Evolutionary conservation across 2,329 filamentous ascomycete genomes (phyloP), one percentile per base, ranked within the genome.

Genomic region (Chaetomium sp.): DNA sequence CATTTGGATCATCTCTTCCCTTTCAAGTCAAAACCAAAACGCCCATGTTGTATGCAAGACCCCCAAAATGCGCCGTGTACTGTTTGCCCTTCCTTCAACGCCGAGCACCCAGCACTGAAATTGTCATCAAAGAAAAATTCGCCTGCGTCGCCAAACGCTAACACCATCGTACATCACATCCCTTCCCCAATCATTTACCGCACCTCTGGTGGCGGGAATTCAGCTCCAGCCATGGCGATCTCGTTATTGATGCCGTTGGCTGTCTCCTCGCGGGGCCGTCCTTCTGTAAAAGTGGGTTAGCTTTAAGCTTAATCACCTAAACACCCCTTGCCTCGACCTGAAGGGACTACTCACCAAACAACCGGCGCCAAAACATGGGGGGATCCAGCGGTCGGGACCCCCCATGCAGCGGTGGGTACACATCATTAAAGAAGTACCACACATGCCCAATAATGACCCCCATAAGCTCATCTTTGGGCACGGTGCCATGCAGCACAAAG

Each of bases 401-500:
- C 60, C 87, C 85, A 72, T 96, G 89, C 44, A 96, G 80, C 3
- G 91, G 88, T 3, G 94, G 94, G 71, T 96, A 99, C 12, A 99
- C 91, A 70, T 99, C 94, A 57, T 86, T 89, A 72, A 97, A 96
- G 75, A 96, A 99, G 72, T 97, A 99, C 87, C 91, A 97, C 42
- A 97, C 80, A 72, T 99, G 94, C 8, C 94, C 94, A 41, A 97
- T 91, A 8, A 94, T 84, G 12, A 96, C 90, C 4, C 94, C 94
- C 75, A 95, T 90, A 60, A 99, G 87, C 76, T 99, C 94, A 70
- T 97, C 94, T 72, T 95, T 95, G 4, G 94, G 94, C 43, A 97
- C 79, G 5, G 81, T 87, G 6, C 89, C 89, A 69, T 97, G 91
- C 69, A 97, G 80, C n/a, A 96, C 79, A 46, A 97, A 77, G 67